These are phyloP conservation scores for Calonectria pteridis DNA, from an alignment of 2,329 filamentous ascomycete species.

Conservation along the genomic window DNA sequence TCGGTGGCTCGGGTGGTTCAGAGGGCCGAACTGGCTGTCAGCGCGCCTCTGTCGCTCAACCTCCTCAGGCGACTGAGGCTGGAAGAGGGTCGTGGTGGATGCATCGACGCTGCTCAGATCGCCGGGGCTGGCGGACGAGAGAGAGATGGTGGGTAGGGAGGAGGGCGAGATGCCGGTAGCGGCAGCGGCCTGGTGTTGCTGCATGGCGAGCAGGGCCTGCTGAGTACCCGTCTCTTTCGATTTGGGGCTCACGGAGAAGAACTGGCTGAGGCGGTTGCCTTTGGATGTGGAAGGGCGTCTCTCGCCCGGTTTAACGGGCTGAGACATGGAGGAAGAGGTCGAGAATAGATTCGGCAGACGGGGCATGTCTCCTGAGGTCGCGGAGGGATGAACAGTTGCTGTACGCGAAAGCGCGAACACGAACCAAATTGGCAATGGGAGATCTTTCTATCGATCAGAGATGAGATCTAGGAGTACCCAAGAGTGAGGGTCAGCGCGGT, in stretches of 20 bases:
- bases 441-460: neutral
- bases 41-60: constrained; percentile 79
- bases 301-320: constrained; percentile 64
- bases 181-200: constrained; percentile 63
- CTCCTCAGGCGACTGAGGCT: constrained; percentile 89
- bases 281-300: constrained; percentile 74
- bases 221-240: constrained; percentile 75
- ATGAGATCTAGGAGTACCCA: constrained; percentile 15
- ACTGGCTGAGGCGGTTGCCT: constrained; percentile 81
- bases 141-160: constrained; percentile 89
- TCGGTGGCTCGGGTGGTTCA: constrained; percentile 83
- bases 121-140: constrained; percentile 86
- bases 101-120: constrained; percentile 79
- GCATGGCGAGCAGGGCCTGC: constrained; percentile 75
- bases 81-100: constrained; percentile 83
- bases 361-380: constrained; percentile 63
- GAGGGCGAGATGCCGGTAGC: constrained; percentile 78
- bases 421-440: neutral
- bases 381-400: constrained; percentile 13
- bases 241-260: constrained; percentile 87
- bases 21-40: constrained; percentile 92
- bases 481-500: constrained; percentile 26
- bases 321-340: constrained; percentile 62
- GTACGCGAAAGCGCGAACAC: neutral
- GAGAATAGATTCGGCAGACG: constrained; percentile 71